Conservation (phyloP, 768 basidiomycete genomes). For the Lactifluus hygrophoroides region DNA sequence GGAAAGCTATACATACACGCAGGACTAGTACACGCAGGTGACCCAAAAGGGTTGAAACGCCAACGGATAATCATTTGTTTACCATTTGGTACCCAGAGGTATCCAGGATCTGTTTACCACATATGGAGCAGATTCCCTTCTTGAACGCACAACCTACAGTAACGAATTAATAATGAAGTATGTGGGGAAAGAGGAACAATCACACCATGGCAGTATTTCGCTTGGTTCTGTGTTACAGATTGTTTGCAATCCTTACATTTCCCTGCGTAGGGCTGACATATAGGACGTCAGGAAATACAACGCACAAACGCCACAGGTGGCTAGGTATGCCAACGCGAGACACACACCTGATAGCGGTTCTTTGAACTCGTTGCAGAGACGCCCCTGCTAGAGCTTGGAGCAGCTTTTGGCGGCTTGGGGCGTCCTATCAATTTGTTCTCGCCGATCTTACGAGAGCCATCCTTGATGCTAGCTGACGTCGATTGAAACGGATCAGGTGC, state of each 20-base stretch:
- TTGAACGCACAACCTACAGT: constrained; percentile 74
- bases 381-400: constrained; percentile 16
- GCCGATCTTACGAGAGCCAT: constrained; percentile 70
- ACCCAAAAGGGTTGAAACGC: neutral
- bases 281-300: constrained; percentile 18
- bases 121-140: constrained; percentile 81
- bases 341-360: constrained; percentile 66
- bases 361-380: constrained; percentile 44
- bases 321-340: neutral
- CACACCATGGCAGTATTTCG: constrained; percentile 84
- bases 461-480: constrained; percentile 65
- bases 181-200: constrained; percentile 10
- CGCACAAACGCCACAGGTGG: constrained; percentile 4
- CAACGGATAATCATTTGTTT: constrained; percentile 49
- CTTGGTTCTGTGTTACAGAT: constrained; percentile 74
- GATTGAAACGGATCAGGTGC: constrained; percentile 83
- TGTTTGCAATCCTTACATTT: constrained; percentile 88
- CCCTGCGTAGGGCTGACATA: constrained; percentile 64
- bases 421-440: constrained; percentile 76
- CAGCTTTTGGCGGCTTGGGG: constrained; percentile 28
- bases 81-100: constrained; percentile 82
- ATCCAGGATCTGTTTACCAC: constrained; percentile 80
- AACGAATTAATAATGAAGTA: neutral
- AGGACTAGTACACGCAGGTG: neutral
- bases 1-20: neutral